Base-by-base conservation (phyloP, 1,139 yeast genomes). In the Pichia sp. region DNA sequence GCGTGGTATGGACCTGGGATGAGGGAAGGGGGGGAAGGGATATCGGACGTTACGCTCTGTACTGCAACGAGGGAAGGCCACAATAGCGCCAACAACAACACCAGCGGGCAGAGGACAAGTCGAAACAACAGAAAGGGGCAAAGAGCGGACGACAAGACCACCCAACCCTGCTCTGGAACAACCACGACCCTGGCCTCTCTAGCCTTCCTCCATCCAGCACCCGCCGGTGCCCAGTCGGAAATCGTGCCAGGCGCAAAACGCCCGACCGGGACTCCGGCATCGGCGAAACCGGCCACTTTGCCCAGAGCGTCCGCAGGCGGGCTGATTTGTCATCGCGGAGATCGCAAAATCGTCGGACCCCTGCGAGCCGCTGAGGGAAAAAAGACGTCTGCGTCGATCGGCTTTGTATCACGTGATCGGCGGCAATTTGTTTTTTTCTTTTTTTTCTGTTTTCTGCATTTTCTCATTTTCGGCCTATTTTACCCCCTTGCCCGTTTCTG, bases 351-450 rank as follows among this genome's bases (percentile, higher is more conserved):
- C 23, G 26, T 39, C 42, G 42, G 46, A 43, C 37, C 37, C 46
- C 46, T 25, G 36, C 23, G 9, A 3, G 8, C 39, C 12, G 40
- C 12, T 41, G 30, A n/a, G n/a, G n/a, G n/a, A n/a, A n/a, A n/a
- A n/a, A n/a, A n/a, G n/a, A n/a, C n/a, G n/a, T n/a, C 37, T 16
- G 46, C 37, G 23, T 43, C 46, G 46, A 25, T 18, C 46, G 46
- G 25, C 6, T 23, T 19, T 10, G 16, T 16, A 8, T 31, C 3
- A 2, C 16, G 28, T 25, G 28, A 25, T 6, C 8, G 36, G 10
- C 36, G 13, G 36, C 13, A 16, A 13, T 7, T 31, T 10, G 16
- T 31, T 31, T 31, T 6, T 25, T 25, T 25, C 9, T 25, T 25
- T 9, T 25, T 25, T 25, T 25, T 25, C 9, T 25, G 6, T 30